Evolutionary conservation across 768 basidiomycete species (phyloP).

Genomic region (Auriscalpium orientale): DNA sequence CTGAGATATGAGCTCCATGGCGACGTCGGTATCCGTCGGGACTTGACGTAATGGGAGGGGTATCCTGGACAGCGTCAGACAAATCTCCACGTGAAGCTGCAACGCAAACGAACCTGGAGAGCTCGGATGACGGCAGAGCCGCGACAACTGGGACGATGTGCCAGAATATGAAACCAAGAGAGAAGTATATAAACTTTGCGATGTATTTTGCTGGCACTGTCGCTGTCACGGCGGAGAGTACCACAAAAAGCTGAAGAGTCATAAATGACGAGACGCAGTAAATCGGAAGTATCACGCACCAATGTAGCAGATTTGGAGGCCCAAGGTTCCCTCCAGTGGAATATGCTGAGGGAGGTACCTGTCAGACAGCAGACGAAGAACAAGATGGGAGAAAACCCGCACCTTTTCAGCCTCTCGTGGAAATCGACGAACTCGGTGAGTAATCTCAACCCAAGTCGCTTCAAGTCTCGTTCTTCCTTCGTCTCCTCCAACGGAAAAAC

Average conservation of each 20-base stretch:
- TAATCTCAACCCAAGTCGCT: slow-evolving; percentile 31
- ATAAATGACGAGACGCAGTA: too few species aligned
- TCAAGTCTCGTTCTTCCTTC: slow-evolving; percentile 29
- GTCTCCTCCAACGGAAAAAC: neutral
- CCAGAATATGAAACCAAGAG: slow-evolving; percentile 52
- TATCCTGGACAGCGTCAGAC: slow-evolving; percentile 26
- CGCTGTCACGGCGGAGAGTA: slow-evolving; percentile 17
- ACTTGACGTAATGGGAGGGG: slow-evolving; percentile 41
- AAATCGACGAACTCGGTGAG: slow-evolving; percentile 48
- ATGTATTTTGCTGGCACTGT: slow-evolving; percentile 44
- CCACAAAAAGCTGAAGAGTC: too few species aligned
- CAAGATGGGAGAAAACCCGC: slow-evolving; percentile 12
- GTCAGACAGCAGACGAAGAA: neutral
- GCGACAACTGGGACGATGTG: slow-evolving; percentile 51
- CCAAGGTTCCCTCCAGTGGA: neutral
- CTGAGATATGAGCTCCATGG: slow-evolving; percentile 59
- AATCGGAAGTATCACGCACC: neutral
- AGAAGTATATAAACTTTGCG: slow-evolving; percentile 38
- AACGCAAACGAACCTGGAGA: slow-evolving; percentile 32
- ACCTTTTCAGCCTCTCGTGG: slow-evolving; percentile 63
- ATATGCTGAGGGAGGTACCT: neutral
- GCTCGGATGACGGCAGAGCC: slow-evolving; percentile 39
- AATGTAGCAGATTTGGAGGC: neutral
- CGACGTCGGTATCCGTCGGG: slow-evolving; percentile 64
- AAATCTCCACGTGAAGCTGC: neutral